These are phyloP conservation scores for Punica granatum DNA, from an alignment of 345 rosid species.

Conservation along the genomic window DNA sequence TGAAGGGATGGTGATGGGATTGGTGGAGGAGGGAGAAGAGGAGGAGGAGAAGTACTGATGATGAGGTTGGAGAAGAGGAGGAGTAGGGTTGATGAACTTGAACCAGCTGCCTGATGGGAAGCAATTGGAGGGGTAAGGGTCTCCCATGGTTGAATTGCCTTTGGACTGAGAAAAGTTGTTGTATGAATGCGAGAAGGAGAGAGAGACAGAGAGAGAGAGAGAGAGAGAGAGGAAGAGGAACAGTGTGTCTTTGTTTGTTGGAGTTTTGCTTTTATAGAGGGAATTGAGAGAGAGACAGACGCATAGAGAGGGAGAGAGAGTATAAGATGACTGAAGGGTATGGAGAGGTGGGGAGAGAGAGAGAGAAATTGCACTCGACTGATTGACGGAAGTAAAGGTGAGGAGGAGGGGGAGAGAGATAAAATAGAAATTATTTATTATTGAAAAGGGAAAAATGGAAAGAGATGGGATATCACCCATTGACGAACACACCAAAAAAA, in stretches of 20 bases:
- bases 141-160: conserved; percentile 53
- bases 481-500: too few relatives aligned
- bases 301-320: conserved; percentile 27
- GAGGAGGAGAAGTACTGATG: conserved; percentile 14
- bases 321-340: conserved; percentile 35
- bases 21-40: conserved; percentile 10
- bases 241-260: conserved; percentile 27
- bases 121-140: conserved; percentile 65
- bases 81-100: conserved; percentile 40
- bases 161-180: conserved; percentile 3
- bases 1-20: conserved; percentile 2
- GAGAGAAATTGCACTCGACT: conserved; percentile 16
- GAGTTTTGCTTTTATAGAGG: conserved; percentile 40
- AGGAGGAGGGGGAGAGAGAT: neutral
- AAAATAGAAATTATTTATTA: neutral
- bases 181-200: conserved; percentile 4
- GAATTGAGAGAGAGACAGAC: conserved; percentile 21
- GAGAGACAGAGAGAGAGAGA: conserved; percentile 5
- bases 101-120: conserved; percentile 34
- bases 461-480: too few relatives aligned
- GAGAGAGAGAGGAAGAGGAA: conserved; percentile 13
- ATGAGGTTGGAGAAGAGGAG: conserved; percentile 28
- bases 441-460: too few relatives aligned
- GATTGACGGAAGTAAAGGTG: conserved; percentile 5
- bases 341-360: conserved; percentile 23